phyloP scores from a whole-genome alignment of 768 basidiomycete species.

The Termitomyces heimii region DNA sequence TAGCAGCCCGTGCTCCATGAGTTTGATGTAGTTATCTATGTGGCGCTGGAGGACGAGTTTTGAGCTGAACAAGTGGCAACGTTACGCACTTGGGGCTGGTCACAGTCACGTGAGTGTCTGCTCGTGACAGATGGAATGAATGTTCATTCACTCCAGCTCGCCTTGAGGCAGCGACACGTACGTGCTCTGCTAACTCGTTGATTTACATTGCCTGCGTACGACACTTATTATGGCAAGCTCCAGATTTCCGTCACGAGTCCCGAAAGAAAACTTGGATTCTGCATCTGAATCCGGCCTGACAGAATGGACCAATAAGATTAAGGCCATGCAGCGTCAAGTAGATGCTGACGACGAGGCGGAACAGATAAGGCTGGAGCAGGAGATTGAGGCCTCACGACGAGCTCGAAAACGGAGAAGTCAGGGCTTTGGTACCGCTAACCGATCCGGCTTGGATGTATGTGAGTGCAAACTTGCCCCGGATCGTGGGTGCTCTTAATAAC shows the following conservation, averaged over 20 bases:
- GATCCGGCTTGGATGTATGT: constrained; percentile 41
- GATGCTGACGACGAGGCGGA: constrained; percentile 80
- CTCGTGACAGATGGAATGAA: not conserved
- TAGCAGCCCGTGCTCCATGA: not conserved
- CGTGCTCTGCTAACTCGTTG: constrained; percentile 1
- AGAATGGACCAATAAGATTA: constrained; percentile 80
- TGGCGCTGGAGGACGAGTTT: not conserved
- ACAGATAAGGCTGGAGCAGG: constrained; percentile 59
- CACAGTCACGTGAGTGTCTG: not conserved
- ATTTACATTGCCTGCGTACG: not conserved
- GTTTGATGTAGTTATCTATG: not conserved
- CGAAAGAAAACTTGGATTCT: constrained; percentile 30
- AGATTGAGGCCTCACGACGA: constrained; percentile 50
- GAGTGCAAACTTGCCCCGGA: constrained; percentile 19
- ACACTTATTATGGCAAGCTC: constrained; percentile 8
- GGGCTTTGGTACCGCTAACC: constrained; percentile 31
- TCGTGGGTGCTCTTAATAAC: constrained; percentile 5
- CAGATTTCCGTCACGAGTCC: constrained; percentile 2
- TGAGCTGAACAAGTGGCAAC: not conserved
- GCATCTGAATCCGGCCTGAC: constrained; percentile 64
- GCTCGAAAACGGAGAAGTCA: constrained; percentile 46
- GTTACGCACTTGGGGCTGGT: not conserved
- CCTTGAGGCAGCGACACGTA: not conserved
- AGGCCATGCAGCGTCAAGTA: constrained; percentile 73
- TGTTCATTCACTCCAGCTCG: not conserved